A percentile compares a stretch with the other conserved stretches of the same genome.
Evolutionary conservation across 768 basidiomycete species (phyloP).

Genomic region (Pisolithus marmoratus): DNA sequence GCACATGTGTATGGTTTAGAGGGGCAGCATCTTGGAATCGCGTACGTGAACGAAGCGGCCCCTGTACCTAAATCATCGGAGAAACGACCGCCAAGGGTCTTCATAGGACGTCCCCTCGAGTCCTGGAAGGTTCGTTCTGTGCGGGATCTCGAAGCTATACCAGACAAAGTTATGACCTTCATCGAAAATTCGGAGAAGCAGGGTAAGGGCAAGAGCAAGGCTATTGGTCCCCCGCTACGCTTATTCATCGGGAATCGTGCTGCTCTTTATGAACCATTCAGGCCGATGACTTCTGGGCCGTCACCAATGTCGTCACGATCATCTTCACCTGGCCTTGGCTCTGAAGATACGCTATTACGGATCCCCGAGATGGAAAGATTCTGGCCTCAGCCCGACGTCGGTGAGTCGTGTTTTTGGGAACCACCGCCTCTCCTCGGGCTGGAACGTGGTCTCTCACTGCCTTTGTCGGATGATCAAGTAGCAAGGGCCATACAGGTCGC

Average conservation of each 20-base stretch:
- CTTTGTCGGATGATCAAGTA: slow-evolving; percentile 17
- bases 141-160: slow-evolving; percentile 18
- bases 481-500: slow-evolving; percentile 19
- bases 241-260: slow-evolving; percentile 16
- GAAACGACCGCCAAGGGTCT: slow-evolving; percentile 14
- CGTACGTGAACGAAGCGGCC: slow-evolving; percentile 4
- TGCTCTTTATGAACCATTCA: slow-evolving; percentile 15
- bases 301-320: slow-evolving; percentile 2
- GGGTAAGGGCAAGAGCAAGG: slow-evolving; percentile 1
- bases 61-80: neutral
- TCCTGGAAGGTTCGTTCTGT: slow-evolving; percentile 19
- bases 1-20: slow-evolving; percentile 29
- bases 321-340: slow-evolving; percentile 7
- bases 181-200: neutral
- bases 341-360: slow-evolving; percentile 11
- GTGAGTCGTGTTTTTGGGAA: slow-evolving; percentile 25
- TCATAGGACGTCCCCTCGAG: slow-evolving; percentile 17
- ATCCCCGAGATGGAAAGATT: slow-evolving; percentile 6
- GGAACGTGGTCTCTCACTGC: neutral
- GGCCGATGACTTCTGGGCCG: slow-evolving; percentile 12
- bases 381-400: slow-evolving; percentile 31
- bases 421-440: slow-evolving; percentile 1
- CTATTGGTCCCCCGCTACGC: slow-evolving; percentile 4
- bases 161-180: neutral
- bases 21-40: slow-evolving; percentile 23